phyloP scores from a whole-genome alignment of 495 filamentous ascomycete species.

The Haplographium delicatum region DNA sequence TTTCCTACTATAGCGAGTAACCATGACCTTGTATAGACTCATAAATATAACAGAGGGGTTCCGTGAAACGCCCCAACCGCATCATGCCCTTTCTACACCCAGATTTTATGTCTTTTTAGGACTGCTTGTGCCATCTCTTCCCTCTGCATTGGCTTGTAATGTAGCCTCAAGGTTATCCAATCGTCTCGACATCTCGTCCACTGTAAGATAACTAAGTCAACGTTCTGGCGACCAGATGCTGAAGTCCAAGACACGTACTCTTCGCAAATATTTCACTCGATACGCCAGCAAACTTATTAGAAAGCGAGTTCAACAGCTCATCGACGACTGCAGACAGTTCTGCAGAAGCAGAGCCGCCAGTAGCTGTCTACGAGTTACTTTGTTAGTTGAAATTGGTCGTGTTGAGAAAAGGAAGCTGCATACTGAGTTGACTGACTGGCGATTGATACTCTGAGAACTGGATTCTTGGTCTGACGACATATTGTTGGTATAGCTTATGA shows the following conservation, averaged over 20 bases:
- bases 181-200: slow-evolving; percentile 93
- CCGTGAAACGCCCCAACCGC: no score
- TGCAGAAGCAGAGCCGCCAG: slow-evolving; percentile 30
- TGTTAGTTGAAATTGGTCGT: slow-evolving; percentile 28
- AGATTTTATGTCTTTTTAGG: slow-evolving; percentile 19
- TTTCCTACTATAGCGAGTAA: no score
- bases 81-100: not conserved
- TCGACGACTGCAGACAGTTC: slow-evolving; percentile 77
- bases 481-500: no score
- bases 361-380: slow-evolving; percentile 28
- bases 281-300: slow-evolving; percentile 75
- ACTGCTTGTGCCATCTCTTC: slow-evolving; percentile 25
- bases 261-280: slow-evolving; percentile 84
- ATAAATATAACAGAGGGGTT: no score
- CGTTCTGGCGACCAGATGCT: no score
- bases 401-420: slow-evolving; percentile 2
- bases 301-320: slow-evolving; percentile 76
- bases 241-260: no score
- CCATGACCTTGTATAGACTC: no score
- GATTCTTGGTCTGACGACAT: slow-evolving; percentile 5
- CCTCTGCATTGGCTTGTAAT: slow-evolving; percentile 47
- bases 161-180: slow-evolving; percentile 83
- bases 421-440: slow-evolving; percentile 14
- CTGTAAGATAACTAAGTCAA: slow-evolving; percentile 48
- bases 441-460: slow-evolving; percentile 10